Base-by-base conservation (phyloP, 106 monocot species). In the Allium sativum region DNA sequence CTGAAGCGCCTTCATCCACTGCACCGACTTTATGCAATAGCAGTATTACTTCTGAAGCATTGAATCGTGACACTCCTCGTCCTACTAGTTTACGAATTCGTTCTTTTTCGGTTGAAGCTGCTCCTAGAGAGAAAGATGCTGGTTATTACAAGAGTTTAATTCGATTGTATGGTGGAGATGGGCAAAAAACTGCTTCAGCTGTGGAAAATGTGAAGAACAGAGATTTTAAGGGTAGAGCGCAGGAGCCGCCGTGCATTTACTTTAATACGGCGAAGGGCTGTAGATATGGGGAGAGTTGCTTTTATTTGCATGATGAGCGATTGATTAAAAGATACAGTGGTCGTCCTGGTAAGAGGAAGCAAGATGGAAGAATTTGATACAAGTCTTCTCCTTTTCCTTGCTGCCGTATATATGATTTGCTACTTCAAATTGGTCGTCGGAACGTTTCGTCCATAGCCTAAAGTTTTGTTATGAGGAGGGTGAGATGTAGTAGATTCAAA, bases 251-350 rank as follows among this genome's bases (percentile, higher is more conserved):
- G 8, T 96, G 96, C 57, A 75, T 56, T 1, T 91, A 72, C 58
- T 96, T 84, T 70, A 87, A 87, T 73, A 84, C 69, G 18, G 69
- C 77, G 0, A 84, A 68, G 44, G 96, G 96, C 4, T 96, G 96
- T 57, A 47, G 77, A 43, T 56, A 84, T 47, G 96, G 96, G 8
- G 62, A 74, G 7, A 77, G 64, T 60, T 96, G 96, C 78, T 68
- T 68, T 11, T 96, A 66, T 63, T 59, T 68, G 48, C 96, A 96
- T 21, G 90, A 91, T 67, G 58, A 45, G 12, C 76, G 42, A 73
- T 7, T 58, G 14, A 19, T 45, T 31, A 31, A 31, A 31, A 31
- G 31, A 31, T 31, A 31, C 31, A 31, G 31, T 31, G 31, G 31
- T 31, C 1, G 31, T 12, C 63, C 40, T 60, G 5, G n/a, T 21